Base-by-base conservation (phyloP, 139 green algal species). In the Ulvella scutata region DNA sequence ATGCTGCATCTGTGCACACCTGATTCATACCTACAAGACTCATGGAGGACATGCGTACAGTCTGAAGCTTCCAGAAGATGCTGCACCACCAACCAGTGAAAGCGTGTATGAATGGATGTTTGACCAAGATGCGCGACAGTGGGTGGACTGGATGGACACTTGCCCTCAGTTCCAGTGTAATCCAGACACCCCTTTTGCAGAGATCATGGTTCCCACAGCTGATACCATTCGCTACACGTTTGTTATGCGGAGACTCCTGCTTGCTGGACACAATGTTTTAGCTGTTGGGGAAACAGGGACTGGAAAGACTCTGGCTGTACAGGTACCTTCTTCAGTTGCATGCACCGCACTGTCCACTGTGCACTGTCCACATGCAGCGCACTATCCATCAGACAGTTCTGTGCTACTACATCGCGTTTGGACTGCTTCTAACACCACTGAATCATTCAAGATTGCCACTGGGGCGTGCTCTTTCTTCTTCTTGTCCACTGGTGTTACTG, bases 211-310 rank as follows among this genome's bases (percentile, higher is more conserved):
- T 34, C 89, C 89, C 20, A 94, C 89, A 3, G 37, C 83, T 23
- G 89, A 94, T 78, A 92, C 88, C 0, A 85, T 92, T 39, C 74
- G 87, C 35, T 92, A 94, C 84, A 89, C 82, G 6, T 92, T 87
- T 81, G 40, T 94, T 2, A 75, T 91, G 20, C 84, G 90, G 78
- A 74, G 77, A 26, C 84, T 93, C 61, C 74, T 89, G 21, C 62
- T 78, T 10, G 61, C 73, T 23, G 78, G 79, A 43, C 83, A 84
- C 37, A 85, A 94, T 79, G 85, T 92, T 73, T 84, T 94, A 72
- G 88, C 81, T 35, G 89, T 94, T n/a, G 89, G 89, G 36, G 86
- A 92, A 59, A 94, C 89, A n/a, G 89, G 89, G 73, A 94, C 89
- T 0, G 89, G 89, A 43, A 94, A 94, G 85, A 92, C 89, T 13